These are phyloP conservation scores for Waltergamsia citrina DNA, from an alignment of 2,329 filamentous ascomycete species.

Conservation along the genomic window DNA sequence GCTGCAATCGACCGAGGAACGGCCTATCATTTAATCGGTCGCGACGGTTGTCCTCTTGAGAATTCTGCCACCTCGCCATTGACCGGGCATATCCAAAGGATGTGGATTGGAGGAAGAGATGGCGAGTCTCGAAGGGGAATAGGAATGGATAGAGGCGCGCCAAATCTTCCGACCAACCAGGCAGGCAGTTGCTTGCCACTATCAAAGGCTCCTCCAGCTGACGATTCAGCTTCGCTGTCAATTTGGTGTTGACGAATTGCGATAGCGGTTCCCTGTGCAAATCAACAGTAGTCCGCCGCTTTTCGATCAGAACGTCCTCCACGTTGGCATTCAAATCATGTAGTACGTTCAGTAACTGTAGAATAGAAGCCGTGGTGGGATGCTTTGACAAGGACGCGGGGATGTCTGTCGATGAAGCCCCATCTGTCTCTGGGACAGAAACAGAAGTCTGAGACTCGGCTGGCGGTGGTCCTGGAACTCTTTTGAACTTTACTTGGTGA, in stretches of 20 bases:
- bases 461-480: conserved; percentile 74
- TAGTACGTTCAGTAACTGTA: conserved; percentile 79
- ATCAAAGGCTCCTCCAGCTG: conserved; percentile 95
- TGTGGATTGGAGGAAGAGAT: conserved; percentile 94
- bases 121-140: conserved; percentile 95
- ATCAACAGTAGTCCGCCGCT: conserved; percentile 54
- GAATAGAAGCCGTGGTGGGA: conserved; percentile 75
- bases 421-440: conserved; percentile 32
- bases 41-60: conserved; percentile 74
- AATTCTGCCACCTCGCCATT: conserved; percentile 95
- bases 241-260: conserved; percentile 96
- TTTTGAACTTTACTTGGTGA: conserved; percentile 86
- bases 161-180: conserved; percentile 91
- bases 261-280: conserved; percentile 75
- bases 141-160: conserved; percentile 91
- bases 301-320: conserved; percentile 78
- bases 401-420: conserved; percentile 50
- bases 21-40: conserved; percentile 85
- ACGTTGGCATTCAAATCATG: conserved; percentile 90
- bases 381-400: conserved; percentile 76
- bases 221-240: conserved; percentile 94
- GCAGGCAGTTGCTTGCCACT: conserved; percentile 92
- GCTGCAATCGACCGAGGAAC: conserved; percentile 82
- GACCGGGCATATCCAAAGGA: conserved; percentile 96
- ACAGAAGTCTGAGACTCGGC: conserved; percentile 54